Conservation (phyloP, 139 green algal species). For the Coccomyxa sp. region DNA sequence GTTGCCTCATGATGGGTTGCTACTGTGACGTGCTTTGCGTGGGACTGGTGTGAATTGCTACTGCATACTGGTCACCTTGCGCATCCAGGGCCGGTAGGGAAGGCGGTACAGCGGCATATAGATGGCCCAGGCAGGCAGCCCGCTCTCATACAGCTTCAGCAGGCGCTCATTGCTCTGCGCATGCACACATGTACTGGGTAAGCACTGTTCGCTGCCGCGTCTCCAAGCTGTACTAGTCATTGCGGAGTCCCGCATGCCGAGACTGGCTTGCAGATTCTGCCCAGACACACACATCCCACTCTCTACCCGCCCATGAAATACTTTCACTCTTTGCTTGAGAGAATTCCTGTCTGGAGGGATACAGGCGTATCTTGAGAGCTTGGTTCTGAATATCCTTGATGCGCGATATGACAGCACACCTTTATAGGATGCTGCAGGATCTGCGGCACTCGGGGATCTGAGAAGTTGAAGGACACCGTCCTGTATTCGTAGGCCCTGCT, state of each 20-base stretch:
- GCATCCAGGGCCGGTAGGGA: constrained; percentile 75
- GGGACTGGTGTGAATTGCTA: no score
- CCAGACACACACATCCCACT: no score
- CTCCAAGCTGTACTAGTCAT: no score
- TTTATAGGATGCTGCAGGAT: constrained; percentile 33
- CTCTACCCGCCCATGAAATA: no score
- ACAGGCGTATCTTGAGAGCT: no score
- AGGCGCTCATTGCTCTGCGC: constrained; percentile 64
- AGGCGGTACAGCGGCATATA: constrained; percentile 62
- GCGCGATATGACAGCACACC: constrained; percentile 6
- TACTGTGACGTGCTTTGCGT: no score
- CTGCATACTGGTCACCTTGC: constrained; percentile 18
- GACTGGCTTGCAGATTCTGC: no score
- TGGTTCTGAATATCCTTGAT: background rate
- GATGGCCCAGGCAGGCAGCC: constrained; percentile 60
- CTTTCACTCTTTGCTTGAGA: no score
- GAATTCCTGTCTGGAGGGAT: no score
- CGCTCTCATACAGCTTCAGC: constrained; percentile 65
- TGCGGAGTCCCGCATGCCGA: no score
- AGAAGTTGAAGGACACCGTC: constrained; percentile 31
- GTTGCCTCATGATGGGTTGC: no score
- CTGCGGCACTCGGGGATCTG: constrained; percentile 23
- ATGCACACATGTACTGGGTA: background rate
- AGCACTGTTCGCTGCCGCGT: no score
- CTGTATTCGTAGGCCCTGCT: constrained; percentile 19